Evolutionary conservation across 352 stramenopile genomes (phyloP).

Genomic region (Aphanomyces euteiches): DNA sequence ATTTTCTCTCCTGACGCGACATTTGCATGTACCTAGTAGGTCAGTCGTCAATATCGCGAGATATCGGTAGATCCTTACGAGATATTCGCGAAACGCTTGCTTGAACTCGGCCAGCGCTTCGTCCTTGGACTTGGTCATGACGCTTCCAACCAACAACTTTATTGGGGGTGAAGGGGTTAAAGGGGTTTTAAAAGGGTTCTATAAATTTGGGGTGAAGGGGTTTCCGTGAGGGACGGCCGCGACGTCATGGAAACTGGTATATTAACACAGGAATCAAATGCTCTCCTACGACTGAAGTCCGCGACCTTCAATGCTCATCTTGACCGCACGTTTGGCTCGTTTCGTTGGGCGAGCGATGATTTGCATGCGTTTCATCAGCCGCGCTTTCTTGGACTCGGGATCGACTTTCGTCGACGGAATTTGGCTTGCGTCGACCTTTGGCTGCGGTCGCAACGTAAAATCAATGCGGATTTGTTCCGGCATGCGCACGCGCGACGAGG

Average conservation of each 20-base stretch:
- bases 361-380: constrained; percentile 82
- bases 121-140: neutral
- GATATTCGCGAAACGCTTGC: constrained; percentile 79
- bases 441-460: constrained; percentile 76
- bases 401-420: constrained; percentile 50
- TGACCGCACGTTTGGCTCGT: constrained; percentile 68
- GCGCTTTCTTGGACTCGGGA: constrained; percentile 71
- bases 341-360: constrained; percentile 74
- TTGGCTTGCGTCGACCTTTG: constrained; percentile 72
- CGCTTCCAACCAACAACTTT: neutral
- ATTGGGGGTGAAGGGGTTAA: too few relatives aligned
- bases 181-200: too few relatives aligned
- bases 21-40: constrained; percentile 49
- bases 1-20: constrained; percentile 56
- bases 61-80: constrained; percentile 34
- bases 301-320: constrained; percentile 76
- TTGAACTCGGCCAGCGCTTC: constrained; percentile 67
- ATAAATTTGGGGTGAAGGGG: too few relatives aligned
- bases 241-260: too few relatives aligned
- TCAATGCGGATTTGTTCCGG: constrained; percentile 75
- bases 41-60: neutral
- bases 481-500: constrained; percentile 63
- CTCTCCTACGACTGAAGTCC: constrained; percentile 16
- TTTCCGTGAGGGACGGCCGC: too few relatives aligned
- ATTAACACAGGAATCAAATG: neutral